Evolutionary conservation across 768 basidiomycete species (phyloP).

Genomic region (Amanita rimosa): DNA sequence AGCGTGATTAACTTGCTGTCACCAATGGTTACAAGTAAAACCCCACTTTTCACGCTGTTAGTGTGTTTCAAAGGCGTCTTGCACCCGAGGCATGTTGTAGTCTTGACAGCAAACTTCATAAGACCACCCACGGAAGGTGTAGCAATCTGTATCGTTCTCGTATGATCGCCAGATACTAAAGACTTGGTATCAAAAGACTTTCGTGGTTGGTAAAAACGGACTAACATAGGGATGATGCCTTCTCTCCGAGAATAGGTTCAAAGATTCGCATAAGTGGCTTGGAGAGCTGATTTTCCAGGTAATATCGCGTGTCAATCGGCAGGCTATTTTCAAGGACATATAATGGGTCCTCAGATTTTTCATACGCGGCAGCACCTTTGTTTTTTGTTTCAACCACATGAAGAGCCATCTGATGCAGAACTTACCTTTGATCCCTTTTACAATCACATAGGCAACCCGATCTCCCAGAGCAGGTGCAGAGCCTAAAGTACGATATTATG

Average conservation of each 20-base stretch:
- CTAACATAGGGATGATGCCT: conserved; percentile 74
- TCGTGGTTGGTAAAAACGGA: conserved; percentile 8
- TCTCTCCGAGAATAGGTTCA: conserved; percentile 93
- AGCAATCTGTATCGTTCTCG: conserved; percentile 89
- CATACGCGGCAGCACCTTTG: conserved; percentile 89
- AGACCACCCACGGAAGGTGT: conserved; percentile 94
- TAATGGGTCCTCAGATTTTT: conserved; percentile 96
- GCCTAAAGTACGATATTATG: conserved; percentile 27
- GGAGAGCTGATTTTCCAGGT: conserved; percentile 94
- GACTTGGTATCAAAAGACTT: conserved; percentile 4
- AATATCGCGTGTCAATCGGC: conserved; percentile 96
- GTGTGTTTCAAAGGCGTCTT: conserved; percentile 75
- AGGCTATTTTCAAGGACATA: conserved; percentile 97
- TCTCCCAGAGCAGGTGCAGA: conserved; percentile 97
- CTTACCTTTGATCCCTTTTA: background rate
- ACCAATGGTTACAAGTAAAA: background rate
- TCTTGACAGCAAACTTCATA: conserved; percentile 99
- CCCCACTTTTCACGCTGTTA: conserved; percentile 64
- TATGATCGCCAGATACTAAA: conserved; percentile 91
- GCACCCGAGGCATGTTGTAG: conserved; percentile 89
- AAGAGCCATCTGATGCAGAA: background rate
- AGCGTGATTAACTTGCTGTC: background rate
- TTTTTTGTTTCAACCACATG: background rate
- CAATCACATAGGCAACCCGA: conserved; percentile 74
- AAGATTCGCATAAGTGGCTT: conserved; percentile 97